A percentile compares a stretch with the other conserved stretches of the same genome.
Evolutionary conservation across 208 protist genomes (phyloP).

Genomic region (Leishmania mexicana): DNA sequence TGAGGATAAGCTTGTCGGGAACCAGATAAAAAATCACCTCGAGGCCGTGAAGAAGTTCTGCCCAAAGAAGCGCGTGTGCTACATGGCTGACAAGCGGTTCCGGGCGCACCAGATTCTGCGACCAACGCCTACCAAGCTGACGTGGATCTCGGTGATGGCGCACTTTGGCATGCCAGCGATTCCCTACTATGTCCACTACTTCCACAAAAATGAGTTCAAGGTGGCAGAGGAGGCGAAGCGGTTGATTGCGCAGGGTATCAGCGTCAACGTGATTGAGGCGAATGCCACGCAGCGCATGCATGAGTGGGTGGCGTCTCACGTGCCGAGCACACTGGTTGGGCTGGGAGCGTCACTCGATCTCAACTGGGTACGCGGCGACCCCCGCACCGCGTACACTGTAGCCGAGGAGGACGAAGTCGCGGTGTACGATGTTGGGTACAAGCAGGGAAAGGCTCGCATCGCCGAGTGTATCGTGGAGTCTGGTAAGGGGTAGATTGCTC

Average conservation of each 20-base stretch:
- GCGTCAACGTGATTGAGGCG: not conserved
- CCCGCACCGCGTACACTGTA: not conserved
- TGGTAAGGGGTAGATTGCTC: not conserved
- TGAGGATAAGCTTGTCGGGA: not conserved
- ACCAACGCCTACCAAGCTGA: not conserved
- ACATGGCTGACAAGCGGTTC: not conserved
- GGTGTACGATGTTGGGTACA: conserved; percentile 6
- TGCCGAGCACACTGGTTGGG: not conserved
- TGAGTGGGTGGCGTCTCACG: not conserved
- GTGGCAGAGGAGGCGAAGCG: not conserved
- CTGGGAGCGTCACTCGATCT: not conserved
- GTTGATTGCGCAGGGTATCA: not conserved
- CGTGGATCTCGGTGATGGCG: not conserved
- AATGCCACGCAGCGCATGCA: not conserved
- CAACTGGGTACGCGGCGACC: not conserved
- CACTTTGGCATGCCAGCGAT: not conserved
- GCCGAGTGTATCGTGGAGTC: not conserved
- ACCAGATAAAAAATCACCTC: not conserved
- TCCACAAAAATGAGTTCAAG: not conserved
- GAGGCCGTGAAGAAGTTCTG: not conserved
- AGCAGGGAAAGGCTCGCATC: too few species aligned
- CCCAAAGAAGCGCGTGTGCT: not conserved
- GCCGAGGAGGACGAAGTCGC: conserved; percentile 2
- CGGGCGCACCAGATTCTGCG: not conserved
- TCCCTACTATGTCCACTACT: conserved; percentile 6